Conservation (phyloP, 139 green algal species). For the Zygnema cylindricum region DNA sequence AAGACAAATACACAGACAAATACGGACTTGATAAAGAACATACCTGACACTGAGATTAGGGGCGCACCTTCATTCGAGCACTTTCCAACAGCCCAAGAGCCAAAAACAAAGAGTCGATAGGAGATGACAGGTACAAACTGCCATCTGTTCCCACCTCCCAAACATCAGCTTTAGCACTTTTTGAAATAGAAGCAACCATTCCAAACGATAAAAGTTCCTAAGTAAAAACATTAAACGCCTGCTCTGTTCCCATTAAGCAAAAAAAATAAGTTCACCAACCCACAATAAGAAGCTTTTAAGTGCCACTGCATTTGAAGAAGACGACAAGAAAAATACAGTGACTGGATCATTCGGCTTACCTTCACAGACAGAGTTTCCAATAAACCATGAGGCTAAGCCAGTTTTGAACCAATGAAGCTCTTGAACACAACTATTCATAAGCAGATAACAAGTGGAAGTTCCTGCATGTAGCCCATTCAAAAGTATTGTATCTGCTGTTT, state of each 20-base stretch:
- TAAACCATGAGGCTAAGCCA: slow-evolving; percentile 25
- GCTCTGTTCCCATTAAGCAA: not conserved
- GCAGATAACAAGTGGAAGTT: slow-evolving; percentile 7
- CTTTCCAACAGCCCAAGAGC: not conserved
- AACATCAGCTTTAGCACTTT: not conserved
- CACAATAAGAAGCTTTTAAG: not conserved
- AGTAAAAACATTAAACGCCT: not conserved
- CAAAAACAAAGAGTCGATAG: slow-evolving; percentile 24
- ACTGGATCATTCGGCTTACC: no score
- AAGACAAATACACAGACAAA: not conserved
- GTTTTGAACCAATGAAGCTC: slow-evolving; percentile 40
- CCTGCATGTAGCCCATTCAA: not conserved
- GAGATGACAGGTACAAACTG: slow-evolving; percentile 33
- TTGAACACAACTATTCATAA: slow-evolving; percentile 3
- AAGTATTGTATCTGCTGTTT: not conserved
- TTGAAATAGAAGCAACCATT: not conserved
- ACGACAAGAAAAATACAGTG: no score
- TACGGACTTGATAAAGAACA: not conserved
- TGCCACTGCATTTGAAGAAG: not conserved
- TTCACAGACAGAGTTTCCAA: slow-evolving; percentile 41
- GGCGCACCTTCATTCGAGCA: slow-evolving; percentile 33
- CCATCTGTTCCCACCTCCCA: not conserved
- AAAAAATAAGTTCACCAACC: not conserved
- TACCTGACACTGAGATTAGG: not conserved
- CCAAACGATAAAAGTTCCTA: not conserved